A percentile compares a stretch with the other conserved stretches of the same genome.
These are phyloP conservation scores for Prorocentrum cordatum DNA, from an alignment of 169 alveolate species.

Conservation along the genomic window DNA sequence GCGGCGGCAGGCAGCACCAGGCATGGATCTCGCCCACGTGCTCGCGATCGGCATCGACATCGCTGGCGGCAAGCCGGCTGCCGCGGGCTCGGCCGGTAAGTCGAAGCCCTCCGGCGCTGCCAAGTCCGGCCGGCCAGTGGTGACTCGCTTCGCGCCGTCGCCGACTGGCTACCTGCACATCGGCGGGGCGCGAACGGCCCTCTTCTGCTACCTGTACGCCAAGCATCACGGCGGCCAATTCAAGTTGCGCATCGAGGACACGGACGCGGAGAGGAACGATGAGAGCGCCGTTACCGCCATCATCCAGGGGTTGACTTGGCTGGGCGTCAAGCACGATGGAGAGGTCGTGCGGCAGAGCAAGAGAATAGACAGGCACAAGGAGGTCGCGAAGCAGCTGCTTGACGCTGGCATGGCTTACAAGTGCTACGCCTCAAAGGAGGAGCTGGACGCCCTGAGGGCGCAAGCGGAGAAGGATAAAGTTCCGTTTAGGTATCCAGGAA, in stretches of 20 bases:
- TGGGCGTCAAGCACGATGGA: constrained; percentile 45
- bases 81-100: too few relatives aligned
- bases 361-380: constrained; percentile 2
- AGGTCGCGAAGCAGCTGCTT: constrained; percentile 2
- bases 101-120: too few relatives aligned
- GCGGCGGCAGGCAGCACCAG: too few relatives aligned
- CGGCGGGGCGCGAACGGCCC: constrained; percentile 49
- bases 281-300: constrained; percentile 50
- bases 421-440: constrained; percentile 59
- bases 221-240: constrained; percentile 30
- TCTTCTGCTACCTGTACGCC: constrained; percentile 27
- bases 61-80: too few relatives aligned
- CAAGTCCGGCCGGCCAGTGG: constrained; percentile 8
- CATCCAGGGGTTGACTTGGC: constrained; percentile 41
- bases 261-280: constrained; percentile 52
- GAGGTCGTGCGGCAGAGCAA: constrained; percentile 43
- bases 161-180: constrained; percentile 60
- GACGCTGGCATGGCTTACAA: constrained; percentile 15
- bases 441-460: constrained; percentile 27
- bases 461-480: constrained; percentile 21
- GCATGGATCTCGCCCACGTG: too few relatives aligned
- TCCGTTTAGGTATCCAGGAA: constrained; percentile 35
- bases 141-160: constrained; percentile 57
- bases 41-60: too few relatives aligned
- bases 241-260: constrained; percentile 53